phyloP scores from a whole-genome alignment of 2,329 filamentous ascomycete genomes.

The Fusarium metavorans region DNA sequence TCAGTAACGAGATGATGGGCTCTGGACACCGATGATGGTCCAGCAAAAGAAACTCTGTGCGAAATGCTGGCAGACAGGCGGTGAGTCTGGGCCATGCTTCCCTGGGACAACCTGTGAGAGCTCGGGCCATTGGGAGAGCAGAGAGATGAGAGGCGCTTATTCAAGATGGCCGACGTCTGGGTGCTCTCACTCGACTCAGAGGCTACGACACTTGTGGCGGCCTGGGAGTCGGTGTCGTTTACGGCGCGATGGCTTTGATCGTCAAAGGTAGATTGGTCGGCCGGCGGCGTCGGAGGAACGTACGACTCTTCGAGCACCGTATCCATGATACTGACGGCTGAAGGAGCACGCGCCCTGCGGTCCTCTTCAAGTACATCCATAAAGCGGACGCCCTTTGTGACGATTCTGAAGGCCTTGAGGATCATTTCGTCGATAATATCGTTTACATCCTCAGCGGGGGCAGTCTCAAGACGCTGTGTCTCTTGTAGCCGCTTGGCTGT shows the following conservation, averaged over 20 bases:
- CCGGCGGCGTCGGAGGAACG: slow-evolving; percentile 73
- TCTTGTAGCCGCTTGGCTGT: slow-evolving; percentile 88
- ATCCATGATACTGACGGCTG: slow-evolving; percentile 70
- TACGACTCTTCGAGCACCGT: slow-evolving; percentile 69
- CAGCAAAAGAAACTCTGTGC: slow-evolving; percentile 83
- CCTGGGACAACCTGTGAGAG: slow-evolving; percentile 53
- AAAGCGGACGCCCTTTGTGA: slow-evolving; percentile 91
- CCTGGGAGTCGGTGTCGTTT: slow-evolving; percentile 57
- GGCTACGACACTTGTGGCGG: slow-evolving; percentile 49
- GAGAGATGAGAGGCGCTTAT: slow-evolving; percentile 62
- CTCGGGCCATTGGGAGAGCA: slow-evolving; percentile 49
- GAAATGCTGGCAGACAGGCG: slow-evolving; percentile 68
- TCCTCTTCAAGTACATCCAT: slow-evolving; percentile 85
- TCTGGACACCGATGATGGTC: slow-evolving; percentile 70
- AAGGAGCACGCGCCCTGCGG: slow-evolving; percentile 59
- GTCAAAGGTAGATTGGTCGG: slow-evolving; percentile 66
- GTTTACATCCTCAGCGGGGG: slow-evolving; percentile 70
- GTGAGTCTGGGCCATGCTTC: slow-evolving; percentile 53
- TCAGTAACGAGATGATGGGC: slow-evolving; percentile 85
- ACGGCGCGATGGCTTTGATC: slow-evolving; percentile 48
- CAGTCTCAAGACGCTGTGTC: slow-evolving; percentile 64
- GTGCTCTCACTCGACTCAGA: slow-evolving; percentile 53
- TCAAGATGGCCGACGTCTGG: slow-evolving; percentile 52
- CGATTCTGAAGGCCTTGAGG: slow-evolving; percentile 91
- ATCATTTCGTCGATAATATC: slow-evolving; percentile 93